phyloP scores from a whole-genome alignment of 371 early-diverging fungal genomes.

The Enterocytospora artemiae region DNA sequence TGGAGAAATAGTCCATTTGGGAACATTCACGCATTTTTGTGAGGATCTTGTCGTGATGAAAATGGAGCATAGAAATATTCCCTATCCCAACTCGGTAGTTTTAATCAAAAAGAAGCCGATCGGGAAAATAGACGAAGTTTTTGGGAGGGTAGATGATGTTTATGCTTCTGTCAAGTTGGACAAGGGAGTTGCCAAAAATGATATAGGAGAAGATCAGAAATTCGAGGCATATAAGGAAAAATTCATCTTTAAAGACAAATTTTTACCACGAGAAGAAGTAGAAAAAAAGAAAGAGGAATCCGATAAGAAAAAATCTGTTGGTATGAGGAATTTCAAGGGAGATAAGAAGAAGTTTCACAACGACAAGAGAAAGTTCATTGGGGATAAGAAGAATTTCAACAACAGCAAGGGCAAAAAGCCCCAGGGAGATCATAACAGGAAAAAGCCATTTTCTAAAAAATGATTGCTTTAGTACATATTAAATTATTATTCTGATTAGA shows the following conservation, averaged over 20 bases:
- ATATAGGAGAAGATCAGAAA: neutral
- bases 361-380: constrained; percentile 1
- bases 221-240: constrained; percentile 41
- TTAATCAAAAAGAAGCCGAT: constrained; percentile 82
- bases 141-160: constrained; percentile 88
- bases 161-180: constrained; percentile 33
- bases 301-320: neutral
- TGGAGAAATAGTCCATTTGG: constrained; percentile 63
- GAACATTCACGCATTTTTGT: constrained; percentile 77
- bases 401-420: neutral
- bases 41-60: constrained; percentile 90
- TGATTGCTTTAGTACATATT: neutral
- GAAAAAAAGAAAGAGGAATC: constrained; percentile 41
- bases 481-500: neutral
- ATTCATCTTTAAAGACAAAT: constrained; percentile 42
- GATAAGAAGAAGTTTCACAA: constrained; percentile 11
- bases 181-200: neutral
- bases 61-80: constrained; percentile 75
- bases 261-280: constrained; percentile 38
- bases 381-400: constrained; percentile 12
- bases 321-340: neutral
- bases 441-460: neutral
- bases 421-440: constrained; percentile 3
- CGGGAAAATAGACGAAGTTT: constrained; percentile 97
- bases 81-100: constrained; percentile 94